These are phyloP conservation scores for Saxophila tyrrhenica DNA, from an alignment of 495 filamentous ascomycete genomes.

Conservation along the genomic window DNA sequence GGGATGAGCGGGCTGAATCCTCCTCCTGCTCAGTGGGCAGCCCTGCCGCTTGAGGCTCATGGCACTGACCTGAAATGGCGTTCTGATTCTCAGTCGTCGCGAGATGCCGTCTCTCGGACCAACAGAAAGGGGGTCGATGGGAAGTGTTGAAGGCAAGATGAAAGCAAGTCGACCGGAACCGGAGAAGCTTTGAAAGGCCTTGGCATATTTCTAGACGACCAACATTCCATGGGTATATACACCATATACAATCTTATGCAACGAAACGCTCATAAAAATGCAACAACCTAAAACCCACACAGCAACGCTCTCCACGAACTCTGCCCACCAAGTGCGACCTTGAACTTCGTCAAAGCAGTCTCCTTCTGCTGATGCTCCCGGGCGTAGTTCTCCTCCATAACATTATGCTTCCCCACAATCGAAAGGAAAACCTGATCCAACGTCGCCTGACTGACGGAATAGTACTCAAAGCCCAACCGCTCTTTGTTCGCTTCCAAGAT, in stretches of 20 bases:
- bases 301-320: background rate
- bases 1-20: too few species aligned
- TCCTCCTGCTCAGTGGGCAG: too few species aligned
- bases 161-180: too few species aligned
- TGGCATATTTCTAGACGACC: too few species aligned
- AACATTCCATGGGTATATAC: background rate
- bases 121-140: too few species aligned
- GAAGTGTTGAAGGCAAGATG: too few species aligned
- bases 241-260: background rate
- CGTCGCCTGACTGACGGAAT: constrained; percentile 68
- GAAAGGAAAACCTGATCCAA: constrained; percentile 80
- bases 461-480: constrained; percentile 60
- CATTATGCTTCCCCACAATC: constrained; percentile 65
- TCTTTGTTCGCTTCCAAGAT: constrained; percentile 57
- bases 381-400: constrained; percentile 62
- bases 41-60: too few species aligned
- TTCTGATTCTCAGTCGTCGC: too few species aligned
- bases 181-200: too few species aligned
- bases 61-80: too few species aligned
- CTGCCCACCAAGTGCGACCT: background rate
- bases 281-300: background rate
- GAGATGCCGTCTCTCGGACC: too few species aligned
- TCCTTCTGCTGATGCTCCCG: constrained; percentile 25
- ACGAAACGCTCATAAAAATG: too few species aligned
- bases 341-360: constrained; percentile 13